Percentiles rank a stretch among this genome's conserved stretches.
Evolutionary conservation across 2,329 filamentous ascomycete species (phyloP).

Genomic region (Nannizziopsis arthrosporioides): DNA sequence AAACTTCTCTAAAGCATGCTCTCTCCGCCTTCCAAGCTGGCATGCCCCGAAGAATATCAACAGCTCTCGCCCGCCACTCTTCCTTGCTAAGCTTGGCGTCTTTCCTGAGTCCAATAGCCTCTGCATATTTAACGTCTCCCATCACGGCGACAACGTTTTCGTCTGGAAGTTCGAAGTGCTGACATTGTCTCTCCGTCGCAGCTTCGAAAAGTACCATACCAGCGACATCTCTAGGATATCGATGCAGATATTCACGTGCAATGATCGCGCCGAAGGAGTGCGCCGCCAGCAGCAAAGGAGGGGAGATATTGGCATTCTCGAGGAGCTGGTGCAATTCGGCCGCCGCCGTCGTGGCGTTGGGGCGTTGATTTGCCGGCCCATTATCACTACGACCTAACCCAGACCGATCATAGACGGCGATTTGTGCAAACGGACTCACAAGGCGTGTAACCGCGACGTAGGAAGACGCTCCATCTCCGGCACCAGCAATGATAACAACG

Average conservation of each 20-base stretch:
- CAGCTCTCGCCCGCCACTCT: slow-evolving; percentile 26
- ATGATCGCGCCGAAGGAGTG: slow-evolving; percentile 34
- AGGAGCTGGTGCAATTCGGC: slow-evolving; percentile 25
- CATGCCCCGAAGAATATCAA: slow-evolving; percentile 21
- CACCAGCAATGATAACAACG: slow-evolving; percentile 26
- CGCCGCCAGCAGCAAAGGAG: slow-evolving; percentile 27
- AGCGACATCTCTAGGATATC: slow-evolving; percentile 20
- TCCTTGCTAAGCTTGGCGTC: slow-evolving; percentile 23
- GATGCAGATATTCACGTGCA: slow-evolving; percentile 30
- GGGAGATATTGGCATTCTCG: slow-evolving; percentile 13
- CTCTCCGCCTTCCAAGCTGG: slow-evolving; percentile 19
- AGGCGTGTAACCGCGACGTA: slow-evolving; percentile 26
- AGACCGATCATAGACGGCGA: slow-evolving; percentile 30
- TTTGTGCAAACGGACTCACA: slow-evolving; percentile 21
- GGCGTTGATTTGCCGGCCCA: slow-evolving; percentile 11
- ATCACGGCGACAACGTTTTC: slow-evolving; percentile 23
- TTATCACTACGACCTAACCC: slow-evolving; percentile 28
- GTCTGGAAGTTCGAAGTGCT: slow-evolving; percentile 25
- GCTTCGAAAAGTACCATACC: slow-evolving; percentile 31
- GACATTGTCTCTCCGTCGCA: slow-evolving; percentile 25
- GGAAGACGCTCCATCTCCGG: slow-evolving; percentile 26
- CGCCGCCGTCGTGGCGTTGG: slow-evolving; percentile 22
- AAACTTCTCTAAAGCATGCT: slow-evolving; percentile 18
- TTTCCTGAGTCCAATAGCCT: slow-evolving; percentile 24
- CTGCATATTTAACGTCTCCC: slow-evolving; percentile 23